Conservation (phyloP, 306 rosid species). For the Lagenaria siceraria region DNA sequence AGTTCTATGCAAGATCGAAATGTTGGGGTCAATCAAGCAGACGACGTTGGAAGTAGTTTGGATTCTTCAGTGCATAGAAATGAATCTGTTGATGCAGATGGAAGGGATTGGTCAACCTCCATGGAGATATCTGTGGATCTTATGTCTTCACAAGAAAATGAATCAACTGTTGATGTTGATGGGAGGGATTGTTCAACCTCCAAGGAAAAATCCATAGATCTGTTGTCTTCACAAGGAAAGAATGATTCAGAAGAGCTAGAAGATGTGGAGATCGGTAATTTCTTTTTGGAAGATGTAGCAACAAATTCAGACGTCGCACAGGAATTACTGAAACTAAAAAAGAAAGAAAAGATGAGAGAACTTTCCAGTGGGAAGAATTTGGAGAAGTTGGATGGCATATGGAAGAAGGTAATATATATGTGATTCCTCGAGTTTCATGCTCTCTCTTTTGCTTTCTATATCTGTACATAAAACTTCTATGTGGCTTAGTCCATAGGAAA, state of each 20-base stretch:
- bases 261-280: constrained; percentile 72
- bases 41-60: constrained; percentile 14
- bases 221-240: constrained; percentile 27
- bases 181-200: constrained; percentile 17
- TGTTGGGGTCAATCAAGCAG: constrained; percentile 13
- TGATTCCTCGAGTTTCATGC: not conserved
- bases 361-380: constrained; percentile 47
- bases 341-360: constrained; percentile 50
- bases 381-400: constrained; percentile 77
- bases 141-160: constrained; percentile 25
- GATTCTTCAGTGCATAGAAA: constrained; percentile 21
- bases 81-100: constrained; percentile 20
- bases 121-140: constrained; percentile 25
- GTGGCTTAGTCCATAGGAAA: not conserved
- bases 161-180: constrained; percentile 17
- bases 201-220: constrained; percentile 22
- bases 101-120: constrained; percentile 15
- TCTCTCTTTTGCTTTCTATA: not conserved
- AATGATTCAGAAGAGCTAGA: constrained; percentile 29
- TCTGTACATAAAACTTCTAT: not conserved
- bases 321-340: constrained; percentile 45
- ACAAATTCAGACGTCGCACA: constrained; percentile 33
- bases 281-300: constrained; percentile 53
- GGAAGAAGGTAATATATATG: constrained; percentile 60
- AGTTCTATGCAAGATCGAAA: constrained; percentile 20